These are phyloP conservation scores for Lepidopterella palustris DNA, from an alignment of 495 filamentous ascomycete genomes.

Conservation along the genomic window DNA sequence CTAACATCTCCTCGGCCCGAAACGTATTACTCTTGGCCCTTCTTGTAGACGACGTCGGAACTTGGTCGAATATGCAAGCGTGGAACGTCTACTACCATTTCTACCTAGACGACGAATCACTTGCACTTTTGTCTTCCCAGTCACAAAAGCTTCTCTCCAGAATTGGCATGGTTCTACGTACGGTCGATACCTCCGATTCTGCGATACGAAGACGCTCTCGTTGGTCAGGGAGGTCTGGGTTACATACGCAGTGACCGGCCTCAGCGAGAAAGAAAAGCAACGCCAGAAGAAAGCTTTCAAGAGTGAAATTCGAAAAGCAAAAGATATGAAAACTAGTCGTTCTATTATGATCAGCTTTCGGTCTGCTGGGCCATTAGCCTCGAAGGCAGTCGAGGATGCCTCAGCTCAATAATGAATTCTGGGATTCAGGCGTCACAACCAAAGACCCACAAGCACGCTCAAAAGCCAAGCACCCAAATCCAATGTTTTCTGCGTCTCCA, in stretches of 20 bases:
- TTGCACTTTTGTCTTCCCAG: conserved; percentile 36
- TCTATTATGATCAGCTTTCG: background rate
- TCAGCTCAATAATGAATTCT: conserved; percentile 31
- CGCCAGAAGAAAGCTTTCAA: conserved; percentile 19
- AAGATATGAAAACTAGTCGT: background rate
- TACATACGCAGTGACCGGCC: conserved; percentile 21
- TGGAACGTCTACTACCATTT: conserved; percentile 54
- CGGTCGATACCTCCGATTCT: conserved; percentile 29
- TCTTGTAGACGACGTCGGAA: conserved; percentile 34
- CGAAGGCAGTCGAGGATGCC: conserved; percentile 25
- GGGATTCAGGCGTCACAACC: conserved; percentile 34
- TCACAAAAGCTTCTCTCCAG: conserved; percentile 37
- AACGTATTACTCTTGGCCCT: conserved; percentile 48
- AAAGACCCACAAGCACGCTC: background rate
- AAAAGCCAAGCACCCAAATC: conserved; percentile 27
- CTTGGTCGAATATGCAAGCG: conserved; percentile 22
- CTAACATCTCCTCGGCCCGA: conserved; percentile 36
- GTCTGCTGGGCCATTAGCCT: conserved; percentile 29
- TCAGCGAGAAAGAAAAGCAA: conserved; percentile 5
- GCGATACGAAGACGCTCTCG: conserved; percentile 28
- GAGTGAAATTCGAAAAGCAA: conserved; percentile 1
- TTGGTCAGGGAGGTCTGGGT: conserved; percentile 35
- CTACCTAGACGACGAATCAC: conserved; percentile 38
- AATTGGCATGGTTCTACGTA: conserved; percentile 31
- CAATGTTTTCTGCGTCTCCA: conserved; percentile 28